Evolutionary conservation across 176 grass and related monocot species (phyloP), one percentile per base, ranked within the genome.

Genomic region (Stipa capillata): DNA sequence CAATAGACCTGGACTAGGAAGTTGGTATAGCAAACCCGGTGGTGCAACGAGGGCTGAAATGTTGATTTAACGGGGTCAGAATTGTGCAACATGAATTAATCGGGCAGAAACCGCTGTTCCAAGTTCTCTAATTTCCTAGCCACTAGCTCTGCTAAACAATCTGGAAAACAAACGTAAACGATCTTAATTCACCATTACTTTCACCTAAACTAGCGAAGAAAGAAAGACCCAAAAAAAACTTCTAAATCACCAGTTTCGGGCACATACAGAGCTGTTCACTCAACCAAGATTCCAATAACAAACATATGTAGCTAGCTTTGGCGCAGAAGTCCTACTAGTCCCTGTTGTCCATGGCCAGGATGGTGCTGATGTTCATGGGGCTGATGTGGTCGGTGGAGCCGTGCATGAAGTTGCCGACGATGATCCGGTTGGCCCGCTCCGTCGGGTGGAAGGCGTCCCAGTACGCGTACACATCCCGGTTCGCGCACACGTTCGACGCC

Each of bases 321-420:
- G n/a, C n/a, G n/a, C n/a, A n/a, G n/a, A n/a, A n/a, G n/a, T n/a
- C n/a, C n/a, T n/a, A n/a, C 54, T 63, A 87, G 64, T 27, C 27
- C 75, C 70, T 84, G 29, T 78, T 80, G 84, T 94, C 96, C 87
- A 93, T 74, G 23, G 96, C 88, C 67, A 97, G 87, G 80, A 97
- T 85, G 76, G 95, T 89, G 92, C 95, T 97, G 82, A 97, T n/a
- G 87, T 97, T 97, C 85, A 94, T 89, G 49, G 95, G 95, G 79
- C 33, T 88, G 89, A 97, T 92, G 86, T 92, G 91, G 67, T 94
- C 95, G 23, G 72, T 68, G 15, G 92, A 83, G 5, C 95, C 95
- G 21, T 81, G 91, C 92, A 97, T 87, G 82, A 97, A 79, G 85
- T 90, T 87, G 8, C 35, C 34, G 79, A 97, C 95, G 61, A 97